These are phyloP conservation scores for Fusarium sp. DNA, from an alignment of 2,329 filamentous ascomycete genomes.

Conservation along the genomic window DNA sequence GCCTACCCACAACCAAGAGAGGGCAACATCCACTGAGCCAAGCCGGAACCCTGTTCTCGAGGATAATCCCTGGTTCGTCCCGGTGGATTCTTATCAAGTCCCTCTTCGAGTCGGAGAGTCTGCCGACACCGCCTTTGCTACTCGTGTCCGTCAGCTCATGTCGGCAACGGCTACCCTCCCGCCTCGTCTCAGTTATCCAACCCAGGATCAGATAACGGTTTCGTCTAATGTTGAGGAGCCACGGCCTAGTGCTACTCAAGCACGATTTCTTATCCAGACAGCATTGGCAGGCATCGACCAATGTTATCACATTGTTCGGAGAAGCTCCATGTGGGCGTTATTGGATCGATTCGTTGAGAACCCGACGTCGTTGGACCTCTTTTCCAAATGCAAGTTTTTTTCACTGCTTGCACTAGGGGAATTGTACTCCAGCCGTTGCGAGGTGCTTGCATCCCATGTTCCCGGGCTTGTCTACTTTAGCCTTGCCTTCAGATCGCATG, in stretches of 20 bases:
- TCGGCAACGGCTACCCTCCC: background rate
- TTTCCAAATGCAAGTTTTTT: background rate
- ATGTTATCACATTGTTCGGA: background rate
- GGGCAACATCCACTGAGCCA: background rate
- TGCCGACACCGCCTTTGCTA: background rate
- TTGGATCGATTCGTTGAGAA: background rate
- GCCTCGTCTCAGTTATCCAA: background rate
- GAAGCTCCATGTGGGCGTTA: background rate
- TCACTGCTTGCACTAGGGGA: background rate
- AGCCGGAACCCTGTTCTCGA: background rate
- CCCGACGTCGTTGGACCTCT: background rate
- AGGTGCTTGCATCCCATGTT: background rate
- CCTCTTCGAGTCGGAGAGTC: background rate
- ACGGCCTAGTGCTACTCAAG: background rate
- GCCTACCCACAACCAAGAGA: background rate
- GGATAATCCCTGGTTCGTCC: background rate
- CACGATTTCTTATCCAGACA: background rate
- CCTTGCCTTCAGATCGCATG: background rate
- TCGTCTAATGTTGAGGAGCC: background rate
- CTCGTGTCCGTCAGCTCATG: background rate
- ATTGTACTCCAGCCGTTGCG: background rate
- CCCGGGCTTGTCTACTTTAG: background rate
- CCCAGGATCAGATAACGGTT: background rate
- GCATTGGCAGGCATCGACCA: background rate
- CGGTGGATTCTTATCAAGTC: background rate